phyloP scores from a whole-genome alignment of 2,329 filamentous ascomycete genomes.

The Beauveria sp. region DNA sequence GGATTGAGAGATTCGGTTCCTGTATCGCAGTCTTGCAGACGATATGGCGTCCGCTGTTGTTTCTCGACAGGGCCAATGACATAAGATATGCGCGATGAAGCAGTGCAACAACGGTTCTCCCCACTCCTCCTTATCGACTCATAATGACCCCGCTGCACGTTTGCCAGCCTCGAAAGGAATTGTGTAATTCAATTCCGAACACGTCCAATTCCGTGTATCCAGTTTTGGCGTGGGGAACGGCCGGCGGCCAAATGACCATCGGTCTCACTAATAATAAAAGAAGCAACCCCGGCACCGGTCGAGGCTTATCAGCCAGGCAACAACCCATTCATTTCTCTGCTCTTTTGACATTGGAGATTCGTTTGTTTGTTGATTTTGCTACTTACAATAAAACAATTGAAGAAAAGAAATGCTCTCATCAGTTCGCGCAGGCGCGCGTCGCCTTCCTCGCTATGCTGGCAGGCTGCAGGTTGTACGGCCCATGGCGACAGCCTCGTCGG shows the following conservation, averaged over 20 bases:
- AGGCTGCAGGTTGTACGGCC: neutral
- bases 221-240: conserved; percentile 4
- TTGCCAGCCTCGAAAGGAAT: neutral
- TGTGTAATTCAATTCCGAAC: neutral
- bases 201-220: conserved; percentile 1
- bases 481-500: conserved; percentile 23
- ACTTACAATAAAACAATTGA: neutral
- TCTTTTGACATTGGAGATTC: neutral
- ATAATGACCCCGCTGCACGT: neutral
- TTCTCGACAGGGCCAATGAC: no score
- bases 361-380: neutral
- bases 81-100: neutral
- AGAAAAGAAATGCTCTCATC: conserved; percentile 1
- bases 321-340: neutral
- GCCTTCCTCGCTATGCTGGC: neutral
- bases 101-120: neutral
- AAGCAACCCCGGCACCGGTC: neutral
- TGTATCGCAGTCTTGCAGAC: neutral
- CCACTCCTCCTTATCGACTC: neutral
- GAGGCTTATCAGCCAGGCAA: neutral
- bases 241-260: conserved; percentile 2
- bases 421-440: conserved; percentile 4
- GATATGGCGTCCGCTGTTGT: neutral
- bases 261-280: conserved; percentile 1
- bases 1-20: neutral